Base-by-base conservation (phyloP, 345 rosid species). In the Erodium maritimum region DNA sequence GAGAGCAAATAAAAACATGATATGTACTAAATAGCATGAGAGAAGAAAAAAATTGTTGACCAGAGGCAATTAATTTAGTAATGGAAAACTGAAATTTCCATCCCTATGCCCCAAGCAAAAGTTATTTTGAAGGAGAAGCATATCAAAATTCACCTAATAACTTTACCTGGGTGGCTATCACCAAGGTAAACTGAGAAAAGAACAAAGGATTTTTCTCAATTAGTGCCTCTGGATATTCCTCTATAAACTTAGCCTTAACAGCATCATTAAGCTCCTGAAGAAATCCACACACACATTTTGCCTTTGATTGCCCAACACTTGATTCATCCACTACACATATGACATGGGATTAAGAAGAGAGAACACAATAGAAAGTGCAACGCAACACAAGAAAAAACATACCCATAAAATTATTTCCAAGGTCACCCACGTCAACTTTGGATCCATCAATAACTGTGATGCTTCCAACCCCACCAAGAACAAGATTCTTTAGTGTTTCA, bases 341-440 rank as follows among this genome's bases (percentile, higher is more conserved):
- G 18, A 75, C 22, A 61, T 19, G n/a, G 20, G 55, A 33, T 12
- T 50, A 60, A 73, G 62, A 9, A 16, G 21, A 60, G 3, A 60
- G 57, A 54, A 22, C 1, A 12, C 45, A 5, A 51, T 50, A 52
- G 48, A 12, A 23, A 60, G 19, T 55, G 52, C 56, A n/a, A 29
- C 5, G 19, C 21, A 22, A 19, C 7, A 62, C 3, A 50, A 5
- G 19, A 33, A 65, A 46, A 63, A 20, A 52, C 73, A 56, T 72
- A 88, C 99, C 82, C 96, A 93, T 85, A 73, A 85, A 93, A 72
- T 93, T 93, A 75, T 93, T 93, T 57, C 99, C 99, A 45, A 89
- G 95, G 75, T 86, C 99, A 11, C 94, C 87, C n/a, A 71, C 53
- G 71, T 80, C 87, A 63, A 93, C 96, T 70, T 73, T 81, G 8